Base-by-base conservation (phyloP, 1,284 basidiomycete species). In the Taiwanofungus camphoratus region DNA sequence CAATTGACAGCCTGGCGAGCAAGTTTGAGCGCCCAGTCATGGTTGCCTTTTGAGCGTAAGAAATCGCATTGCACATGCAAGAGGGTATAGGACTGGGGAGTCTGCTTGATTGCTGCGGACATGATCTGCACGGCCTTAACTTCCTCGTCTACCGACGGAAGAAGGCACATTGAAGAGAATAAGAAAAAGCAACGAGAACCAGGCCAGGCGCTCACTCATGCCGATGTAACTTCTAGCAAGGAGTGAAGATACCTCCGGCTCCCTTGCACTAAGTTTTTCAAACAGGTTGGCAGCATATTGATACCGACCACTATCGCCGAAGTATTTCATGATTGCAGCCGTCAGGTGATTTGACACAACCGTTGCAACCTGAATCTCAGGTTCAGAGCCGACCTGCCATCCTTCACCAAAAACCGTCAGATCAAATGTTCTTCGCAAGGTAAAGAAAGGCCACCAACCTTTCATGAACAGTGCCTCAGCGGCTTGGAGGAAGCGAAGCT, bases 381-480 rank as follows among this genome's bases (percentile, higher is more conserved):
- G 95, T 54, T 98, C 95, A 0, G 93, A 97, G 3, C 95, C 95
- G 1, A 98, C 87, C 63, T 97, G 94, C 96, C 95, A 99, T 22
- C 95, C 92, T 91, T 43, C 3, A 37, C 6, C n/a, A 39, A 27
- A 16, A 18, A 47, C 24, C 42, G 27, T 39, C 7, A 23, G 35
- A 33, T 38, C 23, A 31, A 19, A 8, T 7, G 7, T 13, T 8
- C 8, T 23, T 16, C 16, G 20, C 15, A 31, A 13, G 19, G 12
- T 13, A 16, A 20, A 22, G 16, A 13, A 15, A n/a, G 8, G 27
- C 21, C 18, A 21, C 69, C 8, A 40, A 87, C 91, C 94, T 65
- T 96, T 93, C 62, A 83, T 70, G 62, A 99, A 99, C 36, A 97
- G 68, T 0, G 81, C 80, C 59, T 98, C 95, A 1, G 92, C 89